Base-by-base conservation (phyloP, 1,284 basidiomycete species). In the Apiotrichum veenhuisii region DNA sequence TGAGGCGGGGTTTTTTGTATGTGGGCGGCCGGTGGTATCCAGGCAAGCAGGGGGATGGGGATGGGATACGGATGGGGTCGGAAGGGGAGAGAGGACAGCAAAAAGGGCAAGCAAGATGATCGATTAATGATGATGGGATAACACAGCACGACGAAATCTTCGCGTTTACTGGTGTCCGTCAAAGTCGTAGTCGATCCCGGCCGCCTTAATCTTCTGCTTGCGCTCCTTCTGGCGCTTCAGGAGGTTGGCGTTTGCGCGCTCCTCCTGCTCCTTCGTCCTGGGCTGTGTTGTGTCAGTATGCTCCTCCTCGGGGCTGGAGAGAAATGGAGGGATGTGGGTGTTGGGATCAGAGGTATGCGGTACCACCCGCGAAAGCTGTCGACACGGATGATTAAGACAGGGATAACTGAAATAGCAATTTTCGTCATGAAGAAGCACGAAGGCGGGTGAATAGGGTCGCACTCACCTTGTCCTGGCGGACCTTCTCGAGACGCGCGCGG, bases 101-200 rank as follows among this genome's bases (percentile, higher is more conserved):
- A 36, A 23, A 33, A 23, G 17, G 27, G 27, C 22, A 48, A n/a
- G 30, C 27, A 33, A 20, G 26, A n/a, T n/a, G n/a, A n/a, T n/a
- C n/a, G n/a, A n/a, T n/a, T n/a, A n/a, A n/a, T n/a, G n/a, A n/a
- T n/a, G n/a, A n/a, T n/a, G n/a, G n/a, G n/a, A n/a, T n/a, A 46
- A 15, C 15, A 14, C 8, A 11, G 20, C 3, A 14, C 18, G 20
- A 5, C n/a, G 7, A 3, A 9, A n/a, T 18, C n/a, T 2, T 9
- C 3, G 7, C 5, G 40, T 22, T 48, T 48, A 48, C 48, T 52
- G 45, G 54, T 75, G 71, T 42, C 82, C 84, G 52, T 85, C 84
- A 59, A 95, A 88, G 64, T 93, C 85, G 72, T 98, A 98, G 50
- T 89, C 83, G 73, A 98, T 97, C 7, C 94, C 95, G 10, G 83